Conservation (phyloP, 352 stramenopile genomes). For the Pythium monospermum region DNA sequence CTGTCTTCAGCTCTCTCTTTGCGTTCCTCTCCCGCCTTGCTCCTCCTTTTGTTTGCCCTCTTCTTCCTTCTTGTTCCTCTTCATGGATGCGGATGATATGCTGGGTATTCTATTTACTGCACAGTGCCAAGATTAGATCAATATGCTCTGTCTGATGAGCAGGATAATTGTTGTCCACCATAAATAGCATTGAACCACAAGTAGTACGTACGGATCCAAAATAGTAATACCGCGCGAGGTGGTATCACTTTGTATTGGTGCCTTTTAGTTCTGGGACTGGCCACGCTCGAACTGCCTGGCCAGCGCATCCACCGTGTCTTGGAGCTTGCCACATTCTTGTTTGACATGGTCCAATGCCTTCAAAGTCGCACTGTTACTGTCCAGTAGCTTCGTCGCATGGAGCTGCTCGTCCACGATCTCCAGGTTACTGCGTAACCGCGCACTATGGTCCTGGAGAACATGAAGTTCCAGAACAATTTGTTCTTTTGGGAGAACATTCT, state of each 20-base stretch:
- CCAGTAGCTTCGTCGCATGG: conserved; percentile 7
- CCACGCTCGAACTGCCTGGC: conserved; percentile 8
- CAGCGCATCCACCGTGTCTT: conserved; percentile 5
- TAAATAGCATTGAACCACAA: too few relatives aligned
- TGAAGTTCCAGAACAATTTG: conserved; percentile 45
- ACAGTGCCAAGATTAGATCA: too few relatives aligned
- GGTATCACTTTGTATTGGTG: background rate
- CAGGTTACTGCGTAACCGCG: conserved; percentile 38
- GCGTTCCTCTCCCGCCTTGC: too few relatives aligned
- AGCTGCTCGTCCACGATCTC: conserved; percentile 49
- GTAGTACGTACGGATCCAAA: too few relatives aligned
- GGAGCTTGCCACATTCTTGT: conserved; percentile 6
- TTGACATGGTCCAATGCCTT: conserved; percentile 8
- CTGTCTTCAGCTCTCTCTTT: too few relatives aligned
- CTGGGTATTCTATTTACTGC: too few relatives aligned
- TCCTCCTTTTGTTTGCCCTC: too few relatives aligned
- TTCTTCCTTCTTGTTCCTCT: too few relatives aligned
- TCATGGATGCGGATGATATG: too few relatives aligned
- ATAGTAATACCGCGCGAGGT: too few relatives aligned
- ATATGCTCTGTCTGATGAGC: too few relatives aligned
- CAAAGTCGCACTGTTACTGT: conserved; percentile 10
- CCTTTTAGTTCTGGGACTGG: background rate
- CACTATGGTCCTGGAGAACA: conserved; percentile 31
- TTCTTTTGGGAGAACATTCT: conserved; percentile 46
- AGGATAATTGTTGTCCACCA: too few relatives aligned